Percentiles rank a stretch among this genome's conserved stretches.
phyloP scores from a whole-genome alignment of 768 basidiomycete species.

The Naganishia vishniacii region DNA sequence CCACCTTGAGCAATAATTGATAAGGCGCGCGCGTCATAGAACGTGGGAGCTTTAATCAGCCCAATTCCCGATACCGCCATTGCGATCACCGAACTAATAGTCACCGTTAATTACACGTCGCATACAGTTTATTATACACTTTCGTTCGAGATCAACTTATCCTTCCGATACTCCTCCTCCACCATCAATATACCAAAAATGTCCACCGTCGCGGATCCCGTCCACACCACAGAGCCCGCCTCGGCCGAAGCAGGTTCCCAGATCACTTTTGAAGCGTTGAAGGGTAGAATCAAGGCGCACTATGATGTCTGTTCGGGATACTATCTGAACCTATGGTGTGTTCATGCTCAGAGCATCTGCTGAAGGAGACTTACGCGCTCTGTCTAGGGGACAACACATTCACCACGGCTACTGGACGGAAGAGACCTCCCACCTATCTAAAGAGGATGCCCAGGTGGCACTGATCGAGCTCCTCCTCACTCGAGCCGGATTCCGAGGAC shows the following conservation, averaged over 20 bases:
- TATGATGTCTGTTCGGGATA: constrained; percentile 32
- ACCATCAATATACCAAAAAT: neutral
- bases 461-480: constrained; percentile 29
- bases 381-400: constrained; percentile 27
- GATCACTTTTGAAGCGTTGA: constrained; percentile 15
- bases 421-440: constrained; percentile 22
- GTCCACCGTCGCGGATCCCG: neutral
- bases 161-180: too few species aligned
- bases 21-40: too few species aligned
- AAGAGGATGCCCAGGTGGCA: constrained; percentile 29
- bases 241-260: neutral
- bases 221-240: neutral
- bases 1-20: too few species aligned
- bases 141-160: too few species aligned
- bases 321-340: constrained; percentile 29
- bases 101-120: too few species aligned
- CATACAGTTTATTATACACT: too few species aligned
- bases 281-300: constrained; percentile 28
- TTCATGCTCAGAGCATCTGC: neutral
- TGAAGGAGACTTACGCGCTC: too few species aligned
- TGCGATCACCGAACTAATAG: too few species aligned
- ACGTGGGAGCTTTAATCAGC: too few species aligned
- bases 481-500: constrained; percentile 19
- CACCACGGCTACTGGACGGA: constrained; percentile 29
- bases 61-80: too few species aligned